Base-by-base conservation (phyloP, 169 alveolate species). In the Plasmodium billcollinsi region DNA sequence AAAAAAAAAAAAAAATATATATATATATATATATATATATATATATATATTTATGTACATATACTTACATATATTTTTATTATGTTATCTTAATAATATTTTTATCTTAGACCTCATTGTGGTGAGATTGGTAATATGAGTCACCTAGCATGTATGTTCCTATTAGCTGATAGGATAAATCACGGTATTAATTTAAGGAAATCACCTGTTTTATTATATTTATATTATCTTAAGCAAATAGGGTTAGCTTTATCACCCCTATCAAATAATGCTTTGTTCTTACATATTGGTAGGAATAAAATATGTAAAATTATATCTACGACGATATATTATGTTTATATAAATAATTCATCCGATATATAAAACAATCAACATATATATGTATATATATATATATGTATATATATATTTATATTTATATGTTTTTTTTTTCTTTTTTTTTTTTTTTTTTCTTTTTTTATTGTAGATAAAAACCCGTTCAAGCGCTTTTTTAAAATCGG, bases 161-260 rank as follows among this genome's bases (percentile, higher is more conserved):
- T 97, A 88, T 61, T 95, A 14, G 97, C 98, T 11, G 95, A 97
- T 72, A 90, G 97, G n/a, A 96, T 97, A 62, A 96, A 96, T 88
- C 98, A 97, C 88, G 98, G 98, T 47, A 95, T 97, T 59, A 61
- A 90, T 88, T 88, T 95, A 61, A 93, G 95, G 71, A 94, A 95
- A 47, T 89, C 95, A 49, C 98, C 98, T 6, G 98, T 96, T 15
- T 74, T 96, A 73, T 94, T 94, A 75, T 97, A 97, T 90, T 89
- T 97, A 90, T 97, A 86, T 88, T 97, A 97, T 88, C 93, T 97
- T 47, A 88, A 94, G 88, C 97, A 97, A 78, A 96, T 97, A 66
- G 99, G 99, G 11, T 85, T 97, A 49, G 98, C 99, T 8, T 92
- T 97, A 88, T 97, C 99, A 7, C 99, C 99, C 20, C 95, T 97